Base-by-base conservation (phyloP, 176 grass and related monocot genomes). In the Oryza meyeriana region DNA sequence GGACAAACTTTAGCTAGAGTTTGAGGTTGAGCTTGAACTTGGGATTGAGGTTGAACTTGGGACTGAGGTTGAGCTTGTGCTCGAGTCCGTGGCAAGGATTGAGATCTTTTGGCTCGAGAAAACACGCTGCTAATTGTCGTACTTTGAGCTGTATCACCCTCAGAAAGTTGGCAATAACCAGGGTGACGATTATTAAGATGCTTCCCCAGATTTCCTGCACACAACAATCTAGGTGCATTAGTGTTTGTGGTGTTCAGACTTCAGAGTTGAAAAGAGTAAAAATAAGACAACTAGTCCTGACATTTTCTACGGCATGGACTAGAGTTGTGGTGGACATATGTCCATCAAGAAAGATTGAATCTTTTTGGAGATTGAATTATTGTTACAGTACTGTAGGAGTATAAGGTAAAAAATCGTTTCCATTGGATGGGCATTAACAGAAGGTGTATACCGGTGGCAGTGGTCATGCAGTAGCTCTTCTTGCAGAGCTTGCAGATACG, bases 121-220 rank as follows among this genome's bases (percentile, higher is more conserved):
- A 83, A 40, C 70, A 85, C 47, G 83, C 26, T 71, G 72, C 31
- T 16, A 44, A 52, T 38, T 64, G 28, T 35, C 50, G 77, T 80
- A 80, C 4, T 57, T 41, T 76, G 79, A 69, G 77, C 14, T 81
- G 67, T 77, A 1, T 82, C 58, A 27, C 86, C 72, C 45, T 90
- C 96, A 64, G 84, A 30, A 47, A 88, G 70, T 55, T 81, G 86
- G 76, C 86, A 65, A 65, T 95, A 98, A 27, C 90, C 90, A 14
- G 95, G 93, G 76, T 98, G 96, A 52, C 88, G 89, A 79, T 91
- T 90, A 71, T 88, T 91, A 18, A 98, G 91, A 87, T 98, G 96
- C 61, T 94, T 93, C 75, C 92, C 93, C 6, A 98, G 91, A 93
- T 98, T 98, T 61, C 96, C 93, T 98, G 83, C 18, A 91, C 20